phyloP scores from a whole-genome alignment of 495 filamentous ascomycete genomes.

The Xylaria castorea region DNA sequence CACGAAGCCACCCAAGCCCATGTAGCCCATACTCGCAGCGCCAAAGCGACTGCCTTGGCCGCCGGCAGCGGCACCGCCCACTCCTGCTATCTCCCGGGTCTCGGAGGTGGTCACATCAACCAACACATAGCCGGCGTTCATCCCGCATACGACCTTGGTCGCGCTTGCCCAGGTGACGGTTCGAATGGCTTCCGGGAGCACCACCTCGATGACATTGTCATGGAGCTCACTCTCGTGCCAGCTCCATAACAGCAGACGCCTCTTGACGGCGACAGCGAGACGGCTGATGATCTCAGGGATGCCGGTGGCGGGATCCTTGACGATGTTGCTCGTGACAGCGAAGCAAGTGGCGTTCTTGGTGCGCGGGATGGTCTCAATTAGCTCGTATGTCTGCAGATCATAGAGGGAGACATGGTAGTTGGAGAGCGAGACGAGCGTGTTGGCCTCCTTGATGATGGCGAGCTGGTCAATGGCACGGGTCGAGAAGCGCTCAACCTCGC shows the following conservation, averaged over 20 bases:
- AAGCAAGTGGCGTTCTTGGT: slow-evolving; percentile 90
- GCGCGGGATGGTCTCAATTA: slow-evolving; percentile 72
- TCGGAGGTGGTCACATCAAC: slow-evolving; percentile 78
- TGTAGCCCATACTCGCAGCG: slow-evolving; percentile 82
- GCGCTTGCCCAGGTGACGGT: slow-evolving; percentile 89
- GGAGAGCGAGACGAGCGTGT: slow-evolving; percentile 85
- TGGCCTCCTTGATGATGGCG: slow-evolving; percentile 92
- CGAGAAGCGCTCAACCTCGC: slow-evolving; percentile 94
- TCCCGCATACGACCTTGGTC: slow-evolving; percentile 82
- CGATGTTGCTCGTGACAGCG: slow-evolving; percentile 92
- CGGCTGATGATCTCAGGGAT: slow-evolving; percentile 90
- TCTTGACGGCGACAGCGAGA: slow-evolving; percentile 89
- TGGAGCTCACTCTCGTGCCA: slow-evolving; percentile 95
- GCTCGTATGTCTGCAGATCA: slow-evolving; percentile 81
- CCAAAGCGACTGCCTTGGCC: slow-evolving; percentile 69
- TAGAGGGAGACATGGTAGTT: slow-evolving; percentile 87
- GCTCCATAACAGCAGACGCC: slow-evolving; percentile 86
- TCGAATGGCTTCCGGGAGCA: slow-evolving; percentile 78
- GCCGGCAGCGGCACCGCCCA: slow-evolving; percentile 71
- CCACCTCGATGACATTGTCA: slow-evolving; percentile 74
- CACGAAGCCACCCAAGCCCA: slow-evolving; percentile 88
- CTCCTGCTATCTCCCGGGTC: slow-evolving; percentile 77
- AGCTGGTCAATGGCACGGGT: slow-evolving; percentile 88
- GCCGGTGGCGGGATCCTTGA: slow-evolving; percentile 83
- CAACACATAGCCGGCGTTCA: slow-evolving; percentile 86